A percentile compares a stretch with the other conserved stretches of the same genome.
Conservation (phyloP, 2,329 filamentous ascomycete genomes). For the Parascedosporium putredinis region DNA sequence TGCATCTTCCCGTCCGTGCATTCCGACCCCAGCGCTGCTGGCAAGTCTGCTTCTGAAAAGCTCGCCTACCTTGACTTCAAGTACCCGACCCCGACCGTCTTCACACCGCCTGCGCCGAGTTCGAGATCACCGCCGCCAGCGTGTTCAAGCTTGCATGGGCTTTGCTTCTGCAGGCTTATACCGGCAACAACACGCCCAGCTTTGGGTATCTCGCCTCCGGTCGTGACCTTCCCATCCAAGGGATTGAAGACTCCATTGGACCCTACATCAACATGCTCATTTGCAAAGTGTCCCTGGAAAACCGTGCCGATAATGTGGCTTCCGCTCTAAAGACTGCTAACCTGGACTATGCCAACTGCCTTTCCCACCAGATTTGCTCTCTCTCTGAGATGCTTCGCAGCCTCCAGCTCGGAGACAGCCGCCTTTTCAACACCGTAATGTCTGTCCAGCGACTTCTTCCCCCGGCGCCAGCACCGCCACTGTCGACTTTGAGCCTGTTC, state of each 20-base stretch:
- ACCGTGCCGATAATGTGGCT: conserved; percentile 20
- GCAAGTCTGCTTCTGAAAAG: not conserved
- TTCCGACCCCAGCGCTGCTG: too few species aligned
- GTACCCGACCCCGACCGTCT: not conserved
- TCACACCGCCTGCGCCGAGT: conserved; percentile 7
- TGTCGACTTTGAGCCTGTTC: not conserved
- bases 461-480: not conserved
- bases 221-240: conserved; percentile 37
- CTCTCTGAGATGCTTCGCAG: not conserved
- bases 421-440: conserved; percentile 2
- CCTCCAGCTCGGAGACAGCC: not conserved
- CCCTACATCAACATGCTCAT: conserved; percentile 46
- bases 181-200: conserved; percentile 33
- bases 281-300: conserved; percentile 30
- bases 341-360: not conserved
- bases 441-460: not conserved
- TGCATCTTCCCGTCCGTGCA: conserved; percentile 18
- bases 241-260: conserved; percentile 37
- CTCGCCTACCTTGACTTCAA: not conserved
- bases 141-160: conserved; percentile 5
- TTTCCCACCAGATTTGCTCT: conserved; percentile 1
- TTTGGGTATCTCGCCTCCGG: conserved; percentile 46
- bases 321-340: conserved; percentile 24
- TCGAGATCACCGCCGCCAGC: not conserved
- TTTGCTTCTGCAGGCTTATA: conserved; percentile 22